Conservation (phyloP, 108 stramenopile genomes). For the Fragilaria crotonensis region DNA sequence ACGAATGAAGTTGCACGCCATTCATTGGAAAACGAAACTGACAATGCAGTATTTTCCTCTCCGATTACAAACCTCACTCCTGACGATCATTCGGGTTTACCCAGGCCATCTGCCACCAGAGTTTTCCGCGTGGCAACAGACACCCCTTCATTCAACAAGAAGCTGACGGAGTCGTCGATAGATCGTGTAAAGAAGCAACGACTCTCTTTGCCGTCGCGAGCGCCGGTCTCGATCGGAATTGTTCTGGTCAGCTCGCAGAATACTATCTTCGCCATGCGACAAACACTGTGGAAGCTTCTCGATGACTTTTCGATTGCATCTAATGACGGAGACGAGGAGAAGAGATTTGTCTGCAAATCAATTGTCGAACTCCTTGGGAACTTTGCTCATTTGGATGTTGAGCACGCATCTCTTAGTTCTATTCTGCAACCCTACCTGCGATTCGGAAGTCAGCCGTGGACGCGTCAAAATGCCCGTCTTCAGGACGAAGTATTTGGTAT, state of each 20-base stretch:
- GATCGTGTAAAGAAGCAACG: conserved; percentile 14
- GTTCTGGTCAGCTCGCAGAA: conserved; percentile 62
- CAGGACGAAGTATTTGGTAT: conserved; percentile 42
- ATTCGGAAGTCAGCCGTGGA: conserved; percentile 41
- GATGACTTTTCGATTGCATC: conserved; percentile 29
- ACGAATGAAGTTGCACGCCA: too few relatives aligned
- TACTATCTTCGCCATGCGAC: conserved; percentile 54
- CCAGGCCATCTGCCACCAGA: neutral
- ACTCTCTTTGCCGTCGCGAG: neutral
- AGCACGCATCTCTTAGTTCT: conserved; percentile 29
- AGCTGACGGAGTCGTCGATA: conserved; percentile 25
- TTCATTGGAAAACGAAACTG: neutral
- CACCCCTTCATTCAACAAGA: conserved; percentile 38
- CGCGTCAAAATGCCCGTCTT: conserved; percentile 36
- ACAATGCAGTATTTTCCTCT: neutral
- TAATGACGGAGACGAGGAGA: conserved; percentile 2
- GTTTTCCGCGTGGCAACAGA: conserved; percentile 24
- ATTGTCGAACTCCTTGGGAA: conserved; percentile 62
- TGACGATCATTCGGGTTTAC: neutral
- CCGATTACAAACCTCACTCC: neutral
- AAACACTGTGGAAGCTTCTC: conserved; percentile 45
- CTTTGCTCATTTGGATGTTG: conserved; percentile 43
- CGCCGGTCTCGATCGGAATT: conserved; percentile 44
- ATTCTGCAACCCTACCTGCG: conserved; percentile 54
- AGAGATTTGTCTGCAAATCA: conserved; percentile 25